Percentiles rank a stretch among this genome's conserved stretches.
Conservation (phyloP, 352 stramenopile genomes). For the Aphanomyces euteiches region DNA sequence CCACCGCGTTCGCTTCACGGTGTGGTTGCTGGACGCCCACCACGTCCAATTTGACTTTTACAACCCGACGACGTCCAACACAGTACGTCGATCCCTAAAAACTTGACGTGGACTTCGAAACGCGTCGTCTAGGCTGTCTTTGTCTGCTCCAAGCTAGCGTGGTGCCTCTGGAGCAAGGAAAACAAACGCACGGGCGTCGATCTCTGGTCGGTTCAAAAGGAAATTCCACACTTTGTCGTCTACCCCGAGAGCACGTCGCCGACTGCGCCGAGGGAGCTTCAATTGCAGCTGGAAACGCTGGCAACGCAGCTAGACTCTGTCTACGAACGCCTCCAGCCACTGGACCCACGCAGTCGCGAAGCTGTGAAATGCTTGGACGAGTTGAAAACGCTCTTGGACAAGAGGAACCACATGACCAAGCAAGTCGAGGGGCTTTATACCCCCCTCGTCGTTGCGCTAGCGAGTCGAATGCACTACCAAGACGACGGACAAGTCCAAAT, state of each 20-base stretch:
- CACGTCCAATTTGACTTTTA: background rate
- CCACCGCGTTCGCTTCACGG: slow-evolving; percentile 17
- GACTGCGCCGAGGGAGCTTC: background rate
- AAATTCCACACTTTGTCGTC: slow-evolving; percentile 5
- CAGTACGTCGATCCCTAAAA: background rate
- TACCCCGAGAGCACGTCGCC: background rate
- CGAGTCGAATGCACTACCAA: background rate
- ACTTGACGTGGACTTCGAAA: background rate
- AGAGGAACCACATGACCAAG: background rate
- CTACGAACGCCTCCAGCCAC: background rate
- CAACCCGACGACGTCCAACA: background rate
- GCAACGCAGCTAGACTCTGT: background rate
- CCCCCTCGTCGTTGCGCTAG: slow-evolving; percentile 10
- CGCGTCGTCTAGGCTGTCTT: background rate
- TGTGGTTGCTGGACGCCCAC: background rate
- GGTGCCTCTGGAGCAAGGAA: slow-evolving; percentile 12
- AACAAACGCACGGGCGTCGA: background rate
- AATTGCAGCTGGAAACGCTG: background rate
- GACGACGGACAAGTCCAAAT: background rate
- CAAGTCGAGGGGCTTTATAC: background rate
- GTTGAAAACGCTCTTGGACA: background rate
- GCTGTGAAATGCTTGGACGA: background rate
- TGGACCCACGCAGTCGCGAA: background rate
- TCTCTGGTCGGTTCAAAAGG: slow-evolving; percentile 2
- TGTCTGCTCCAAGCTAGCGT: slow-evolving; percentile 11